Conservation (phyloP, 2,329 filamentous ascomycete genomes). For the Ambrosiella beaveri region DNA sequence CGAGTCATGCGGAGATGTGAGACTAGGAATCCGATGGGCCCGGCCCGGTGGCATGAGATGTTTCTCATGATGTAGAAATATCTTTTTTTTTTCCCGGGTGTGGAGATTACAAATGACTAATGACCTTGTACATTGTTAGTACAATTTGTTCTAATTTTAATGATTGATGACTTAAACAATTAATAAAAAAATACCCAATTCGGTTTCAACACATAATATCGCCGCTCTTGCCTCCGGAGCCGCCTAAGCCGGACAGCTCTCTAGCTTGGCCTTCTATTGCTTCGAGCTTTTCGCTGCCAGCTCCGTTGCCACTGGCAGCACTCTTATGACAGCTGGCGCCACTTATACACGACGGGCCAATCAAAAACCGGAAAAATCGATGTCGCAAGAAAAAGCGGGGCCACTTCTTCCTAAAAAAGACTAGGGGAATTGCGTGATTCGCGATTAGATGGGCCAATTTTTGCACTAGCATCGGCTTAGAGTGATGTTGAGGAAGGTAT, state of each 20-base stretch:
- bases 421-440: constrained; percentile 14
- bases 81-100: background rate
- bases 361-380: background rate
- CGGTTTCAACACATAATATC: background rate
- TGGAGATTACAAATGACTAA: background rate
- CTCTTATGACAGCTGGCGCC: constrained; percentile 5
- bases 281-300: background rate
- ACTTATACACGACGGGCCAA: background rate
- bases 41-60: background rate
- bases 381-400: constrained; percentile 11
- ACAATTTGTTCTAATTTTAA: background rate
- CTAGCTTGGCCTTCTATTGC: background rate
- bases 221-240: background rate
- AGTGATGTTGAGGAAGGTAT: background rate
- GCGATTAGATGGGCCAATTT: constrained; percentile 7
- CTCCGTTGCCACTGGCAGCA: background rate
- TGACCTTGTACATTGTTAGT: background rate
- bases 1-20: too few relatives aligned
- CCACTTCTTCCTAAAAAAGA: constrained; percentile 8
- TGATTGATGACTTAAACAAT: background rate
- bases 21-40: too few relatives aligned
- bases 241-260: background rate
- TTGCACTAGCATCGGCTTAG: background rate
- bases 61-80: background rate
- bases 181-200: too few relatives aligned